phyloP scores from a whole-genome alignment of 2,329 filamentous ascomycete species.

The Ophiostoma quercus region DNA sequence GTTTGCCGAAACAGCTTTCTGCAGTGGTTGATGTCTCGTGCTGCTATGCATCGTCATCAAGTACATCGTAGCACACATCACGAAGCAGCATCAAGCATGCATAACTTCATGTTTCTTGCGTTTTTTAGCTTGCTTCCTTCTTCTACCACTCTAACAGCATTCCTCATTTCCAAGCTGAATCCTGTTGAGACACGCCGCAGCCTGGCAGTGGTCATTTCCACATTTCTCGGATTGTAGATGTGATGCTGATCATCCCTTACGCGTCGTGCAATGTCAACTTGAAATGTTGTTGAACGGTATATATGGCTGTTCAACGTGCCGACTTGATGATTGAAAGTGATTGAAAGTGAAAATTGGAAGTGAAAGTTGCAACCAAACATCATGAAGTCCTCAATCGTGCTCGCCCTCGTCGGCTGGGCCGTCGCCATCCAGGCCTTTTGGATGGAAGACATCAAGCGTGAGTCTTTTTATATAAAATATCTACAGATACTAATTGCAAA shows the following conservation, averaged over 20 bases:
- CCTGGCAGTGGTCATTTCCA: neutral
- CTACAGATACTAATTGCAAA: neutral
- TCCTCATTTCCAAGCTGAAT: neutral
- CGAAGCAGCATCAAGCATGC: neutral
- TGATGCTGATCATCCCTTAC: conserved; percentile 9
- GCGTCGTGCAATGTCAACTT: neutral
- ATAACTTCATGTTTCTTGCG: neutral
- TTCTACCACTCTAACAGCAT: neutral
- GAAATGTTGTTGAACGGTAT: neutral
- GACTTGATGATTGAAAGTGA: no score
- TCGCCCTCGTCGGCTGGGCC: conserved; percentile 2
- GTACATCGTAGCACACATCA: neutral
- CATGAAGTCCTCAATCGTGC: neutral
- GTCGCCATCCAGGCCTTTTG: conserved; percentile 31
- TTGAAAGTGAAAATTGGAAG: no score
- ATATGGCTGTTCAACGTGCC: neutral
- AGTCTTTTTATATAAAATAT: neutral
- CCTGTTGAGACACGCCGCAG: neutral
- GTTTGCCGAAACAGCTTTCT: no score
- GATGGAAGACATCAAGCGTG: conserved; percentile 42
- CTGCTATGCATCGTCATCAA: no score
- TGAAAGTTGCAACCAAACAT: neutral
- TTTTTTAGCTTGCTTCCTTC: neutral
- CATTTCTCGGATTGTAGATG: neutral
- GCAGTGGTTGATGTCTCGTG: no score